Evolutionary conservation across 441 rosid genomes (phyloP).

Genomic region (Iberis amara): DNA sequence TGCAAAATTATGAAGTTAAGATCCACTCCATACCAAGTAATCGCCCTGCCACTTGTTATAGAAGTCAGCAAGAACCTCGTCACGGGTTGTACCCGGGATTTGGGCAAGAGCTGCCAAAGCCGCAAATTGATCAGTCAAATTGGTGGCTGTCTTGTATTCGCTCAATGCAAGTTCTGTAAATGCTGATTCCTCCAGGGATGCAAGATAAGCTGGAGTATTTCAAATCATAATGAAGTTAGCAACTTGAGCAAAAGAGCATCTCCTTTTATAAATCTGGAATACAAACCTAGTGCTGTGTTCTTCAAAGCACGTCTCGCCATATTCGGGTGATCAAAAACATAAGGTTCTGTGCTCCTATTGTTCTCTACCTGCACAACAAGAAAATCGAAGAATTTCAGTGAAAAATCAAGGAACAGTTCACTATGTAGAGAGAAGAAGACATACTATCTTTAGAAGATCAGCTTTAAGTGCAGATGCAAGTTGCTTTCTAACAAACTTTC

Average conservation of each 20-base stretch:
- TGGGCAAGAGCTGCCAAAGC: constrained; percentile 88
- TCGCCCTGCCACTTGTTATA: constrained; percentile 81
- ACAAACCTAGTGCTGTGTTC: constrained; percentile 75
- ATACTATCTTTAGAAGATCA: constrained; percentile 65
- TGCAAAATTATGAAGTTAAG: neutral
- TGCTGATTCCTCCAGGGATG: constrained; percentile 67
- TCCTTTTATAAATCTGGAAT: constrained; percentile 12
- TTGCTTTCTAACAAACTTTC: constrained; percentile 72
- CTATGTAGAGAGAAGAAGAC: constrained; percentile 25
- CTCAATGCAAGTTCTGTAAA: constrained; percentile 43
- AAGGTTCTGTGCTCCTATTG: constrained; percentile 68
- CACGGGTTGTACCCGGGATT: constrained; percentile 69
- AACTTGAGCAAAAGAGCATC: constrained; percentile 5
- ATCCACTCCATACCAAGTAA: constrained; percentile 53
- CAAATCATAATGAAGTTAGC: constrained; percentile 17
- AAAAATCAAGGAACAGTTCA: neutral
- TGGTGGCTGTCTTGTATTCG: constrained; percentile 78
- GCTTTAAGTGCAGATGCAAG: constrained; percentile 83
- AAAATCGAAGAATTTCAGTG: neutral
- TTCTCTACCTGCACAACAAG: constrained; percentile 49
- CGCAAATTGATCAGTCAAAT: constrained; percentile 91
- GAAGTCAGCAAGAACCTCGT: constrained; percentile 79
- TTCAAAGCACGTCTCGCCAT: constrained; percentile 88
- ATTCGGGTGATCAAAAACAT: constrained; percentile 69
- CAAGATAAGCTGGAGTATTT: constrained; percentile 62